phyloP scores from a whole-genome alignment of 2,329 filamentous ascomycete genomes.

The Shiraia sp. region DNA sequence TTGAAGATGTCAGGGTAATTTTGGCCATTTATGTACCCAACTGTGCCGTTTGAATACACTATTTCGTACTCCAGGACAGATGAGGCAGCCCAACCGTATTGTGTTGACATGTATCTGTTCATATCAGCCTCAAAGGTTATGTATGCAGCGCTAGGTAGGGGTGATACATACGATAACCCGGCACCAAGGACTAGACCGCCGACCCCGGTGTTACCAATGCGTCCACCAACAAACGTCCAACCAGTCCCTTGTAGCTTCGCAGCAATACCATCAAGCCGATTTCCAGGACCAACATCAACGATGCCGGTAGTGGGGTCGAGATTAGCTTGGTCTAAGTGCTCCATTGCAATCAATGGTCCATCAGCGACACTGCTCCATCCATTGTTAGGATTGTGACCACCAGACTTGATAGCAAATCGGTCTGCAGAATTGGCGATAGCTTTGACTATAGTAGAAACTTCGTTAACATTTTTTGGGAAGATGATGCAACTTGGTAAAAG shows the following conservation, averaged over 20 bases:
- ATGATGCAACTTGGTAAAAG: constrained; percentile 38
- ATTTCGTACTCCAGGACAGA: constrained; percentile 49
- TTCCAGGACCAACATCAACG: constrained; percentile 37
- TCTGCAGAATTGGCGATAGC: constrained; percentile 48
- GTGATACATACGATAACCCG: constrained; percentile 42
- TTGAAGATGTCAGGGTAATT: constrained; percentile 42
- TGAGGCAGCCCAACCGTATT: constrained; percentile 55
- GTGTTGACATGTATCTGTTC: constrained; percentile 37
- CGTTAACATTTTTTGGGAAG: constrained; percentile 47
- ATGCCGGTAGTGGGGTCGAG: constrained; percentile 28
- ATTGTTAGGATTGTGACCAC: constrained; percentile 54
- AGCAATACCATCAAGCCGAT: constrained; percentile 42
- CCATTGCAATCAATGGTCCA: constrained; percentile 50
- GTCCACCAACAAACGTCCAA: constrained; percentile 51
- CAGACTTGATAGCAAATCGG: constrained; percentile 60
- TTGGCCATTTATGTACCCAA: constrained; percentile 23
- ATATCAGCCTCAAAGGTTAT: too few relatives aligned
- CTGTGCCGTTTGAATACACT: constrained; percentile 52
- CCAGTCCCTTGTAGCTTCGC: constrained; percentile 41
- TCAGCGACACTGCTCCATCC: constrained; percentile 52
- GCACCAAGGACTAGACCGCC: constrained; percentile 53
- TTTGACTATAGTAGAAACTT: constrained; percentile 59
- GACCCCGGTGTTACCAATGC: constrained; percentile 53
- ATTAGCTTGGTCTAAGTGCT: constrained; percentile 41
- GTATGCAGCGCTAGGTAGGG: too few relatives aligned